Evolutionary conservation across 768 basidiomycete species (phyloP).

Genomic region (Rhizopogon vesiculosus): DNA sequence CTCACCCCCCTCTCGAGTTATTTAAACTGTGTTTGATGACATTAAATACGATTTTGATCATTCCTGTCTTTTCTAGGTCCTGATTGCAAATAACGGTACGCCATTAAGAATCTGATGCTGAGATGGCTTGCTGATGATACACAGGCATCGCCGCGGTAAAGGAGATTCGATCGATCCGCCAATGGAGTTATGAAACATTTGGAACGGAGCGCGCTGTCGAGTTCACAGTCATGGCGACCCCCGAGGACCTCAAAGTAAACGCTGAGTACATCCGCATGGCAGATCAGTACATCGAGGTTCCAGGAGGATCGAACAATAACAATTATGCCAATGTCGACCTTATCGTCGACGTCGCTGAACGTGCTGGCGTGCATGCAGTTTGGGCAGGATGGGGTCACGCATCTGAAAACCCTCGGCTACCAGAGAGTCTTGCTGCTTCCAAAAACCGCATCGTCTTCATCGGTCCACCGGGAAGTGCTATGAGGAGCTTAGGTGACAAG

Average conservation of each 20-base stretch:
- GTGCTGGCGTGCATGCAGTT: slow-evolving; percentile 95
- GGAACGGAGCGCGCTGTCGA: slow-evolving; percentile 94
- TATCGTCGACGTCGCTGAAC: slow-evolving; percentile 96
- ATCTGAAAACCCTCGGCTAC: slow-evolving; percentile 95
- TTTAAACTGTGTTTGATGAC: background rate
- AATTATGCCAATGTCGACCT: slow-evolving; percentile 99
- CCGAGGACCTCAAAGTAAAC: slow-evolving; percentile 97
- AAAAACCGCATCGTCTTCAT: slow-evolving; percentile 98
- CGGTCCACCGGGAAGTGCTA: slow-evolving; percentile 96
- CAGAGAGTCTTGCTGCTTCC: slow-evolving; percentile 87
- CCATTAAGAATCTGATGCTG: background rate
- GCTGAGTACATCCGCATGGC: slow-evolving; percentile 99
- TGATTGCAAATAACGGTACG: slow-evolving; percentile 96
- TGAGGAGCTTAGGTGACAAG: slow-evolving; percentile 99
- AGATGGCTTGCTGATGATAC: slow-evolving; percentile 16
- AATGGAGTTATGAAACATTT: slow-evolving; percentile 99
- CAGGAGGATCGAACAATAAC: slow-evolving; percentile 98
- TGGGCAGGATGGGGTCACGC: slow-evolving; percentile 99
- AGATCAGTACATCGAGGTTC: slow-evolving; percentile 97
- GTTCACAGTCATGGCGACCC: slow-evolving; percentile 99
- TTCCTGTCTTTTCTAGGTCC: slow-evolving; percentile 51
- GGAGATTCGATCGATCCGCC: slow-evolving; percentile 96
- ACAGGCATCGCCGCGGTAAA: slow-evolving; percentile 98
- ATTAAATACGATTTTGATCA: background rate
- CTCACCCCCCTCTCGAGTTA: slow-evolving; percentile 1